Evolutionary conservation across 768 basidiomycete species (phyloP).

Genomic region (Hygrocybe punicea): DNA sequence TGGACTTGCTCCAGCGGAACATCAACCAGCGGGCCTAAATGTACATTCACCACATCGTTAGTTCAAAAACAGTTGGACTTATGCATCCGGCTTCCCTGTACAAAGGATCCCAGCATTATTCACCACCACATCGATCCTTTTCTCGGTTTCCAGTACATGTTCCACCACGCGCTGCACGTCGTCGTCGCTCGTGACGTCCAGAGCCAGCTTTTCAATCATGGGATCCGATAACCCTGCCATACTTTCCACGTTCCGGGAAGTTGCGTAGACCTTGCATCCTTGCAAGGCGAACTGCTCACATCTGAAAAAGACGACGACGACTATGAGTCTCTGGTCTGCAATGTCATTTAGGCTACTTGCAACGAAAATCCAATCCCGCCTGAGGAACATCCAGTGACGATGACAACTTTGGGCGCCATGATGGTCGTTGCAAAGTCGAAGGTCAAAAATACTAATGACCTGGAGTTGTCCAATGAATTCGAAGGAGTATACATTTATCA

Average conservation of each 20-base stretch:
- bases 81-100: constrained; percentile 38
- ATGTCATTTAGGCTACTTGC: no score
- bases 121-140: constrained; percentile 67
- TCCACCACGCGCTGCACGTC: constrained; percentile 49
- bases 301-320: no score
- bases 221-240: constrained; percentile 53
- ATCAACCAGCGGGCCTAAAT: constrained; percentile 54
- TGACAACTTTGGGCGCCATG: constrained; percentile 43
- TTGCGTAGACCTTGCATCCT: constrained; percentile 75
- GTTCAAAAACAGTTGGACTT: neutral
- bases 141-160: constrained; percentile 51
- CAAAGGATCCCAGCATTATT: constrained; percentile 66
- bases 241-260: constrained; percentile 59
- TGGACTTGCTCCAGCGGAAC: constrained; percentile 51
- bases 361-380: constrained; percentile 72
- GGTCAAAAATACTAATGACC: no score
- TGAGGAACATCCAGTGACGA: constrained; percentile 71
- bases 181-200: constrained; percentile 67
- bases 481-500: no score
- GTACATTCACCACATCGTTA: neutral
- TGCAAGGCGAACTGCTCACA: constrained; percentile 63
- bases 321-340: no score
- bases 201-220: constrained; percentile 43
- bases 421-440: no score
- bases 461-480: no score